Base-by-base conservation (phyloP, 352 stramenopile species). In the Pythium phragmitis region DNA sequence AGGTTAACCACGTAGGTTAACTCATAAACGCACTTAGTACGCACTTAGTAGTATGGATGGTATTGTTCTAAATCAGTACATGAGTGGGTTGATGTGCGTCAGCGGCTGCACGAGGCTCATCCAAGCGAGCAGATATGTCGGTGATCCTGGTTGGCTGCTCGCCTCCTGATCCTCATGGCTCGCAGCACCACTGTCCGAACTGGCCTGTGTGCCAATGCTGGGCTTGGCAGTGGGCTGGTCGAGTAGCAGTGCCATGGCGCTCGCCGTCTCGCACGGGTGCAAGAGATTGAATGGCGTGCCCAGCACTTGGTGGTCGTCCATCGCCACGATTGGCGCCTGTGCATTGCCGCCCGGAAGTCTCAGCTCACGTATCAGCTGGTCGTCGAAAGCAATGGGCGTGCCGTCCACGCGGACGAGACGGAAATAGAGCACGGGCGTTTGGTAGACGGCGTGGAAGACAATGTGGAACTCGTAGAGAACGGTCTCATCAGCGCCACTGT, bases 381-480 rank as follows among this genome's bases (percentile, higher is more conserved):
- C 26, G 16, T 49, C 11, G 26, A 68, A 62, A 2, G n/a, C 7
- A 14, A 83, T 52, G 4, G 70, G 77, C 23, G 68, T 69, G 16
- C 80, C 80, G 51, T 91, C 75, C 3, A 88, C 36, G 21, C 60
- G 58, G 8, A 56, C 45, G 13, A 57, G 66, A 16, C 78, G 79
- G 23, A 94, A 91, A 57, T 88, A 94, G 37, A 94, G 72, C 68
- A 87, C 79, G 0, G 84, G 84, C 3, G 79, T 88, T 57, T 86
- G 76, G 69, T 91, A 94, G 34, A 87, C 84, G 9, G 69, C 72
- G 67, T 92, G 85, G 65, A 81, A 94, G 30, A 92, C 82, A 53
- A 94, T 86, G 71, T 94, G 86, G 67, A 91, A 91, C 39, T 92
- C 83, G 45, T 85, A 70, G 19, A 92, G 30, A n/a, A 79, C 67